Evolutionary conservation across 108 stramenopile genomes (phyloP).

Genomic region (Pelagomonas calceolata): DNA sequence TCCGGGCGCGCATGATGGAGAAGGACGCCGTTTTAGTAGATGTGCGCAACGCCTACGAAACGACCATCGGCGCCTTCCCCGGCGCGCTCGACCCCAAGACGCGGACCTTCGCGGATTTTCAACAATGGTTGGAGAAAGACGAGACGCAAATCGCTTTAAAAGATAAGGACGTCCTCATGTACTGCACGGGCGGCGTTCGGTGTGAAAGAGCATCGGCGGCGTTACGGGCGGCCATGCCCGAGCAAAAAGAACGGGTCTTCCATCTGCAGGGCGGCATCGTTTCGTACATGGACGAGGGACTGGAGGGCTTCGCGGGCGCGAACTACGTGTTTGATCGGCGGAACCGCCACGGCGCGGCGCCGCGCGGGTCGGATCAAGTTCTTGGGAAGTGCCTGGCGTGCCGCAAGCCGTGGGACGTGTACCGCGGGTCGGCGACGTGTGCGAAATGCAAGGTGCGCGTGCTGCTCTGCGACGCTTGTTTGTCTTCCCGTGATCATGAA

Average conservation of each 20-base stretch:
- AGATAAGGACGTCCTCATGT: slow-evolving; percentile 51
- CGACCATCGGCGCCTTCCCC: neutral
- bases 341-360: slow-evolving; percentile 17
- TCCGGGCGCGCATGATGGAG: neutral
- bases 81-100: neutral
- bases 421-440: slow-evolving; percentile 57
- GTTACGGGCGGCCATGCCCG: slow-evolving; percentile 43
- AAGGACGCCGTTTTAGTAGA: neutral
- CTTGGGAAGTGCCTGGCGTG: slow-evolving; percentile 65
- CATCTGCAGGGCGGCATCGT: slow-evolving; percentile 74
- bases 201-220: slow-evolving; percentile 80
- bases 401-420: slow-evolving; percentile 46
- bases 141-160: neutral
- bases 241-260: neutral
- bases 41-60: neutral
- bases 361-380: slow-evolving; percentile 21
- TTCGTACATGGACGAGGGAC: slow-evolving; percentile 59
- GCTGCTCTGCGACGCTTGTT: neutral
- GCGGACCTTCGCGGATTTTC: neutral
- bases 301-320: slow-evolving; percentile 58
- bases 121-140: neutral
- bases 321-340: slow-evolving; percentile 74
- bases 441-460: slow-evolving; percentile 44
- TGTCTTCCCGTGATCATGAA: no score
- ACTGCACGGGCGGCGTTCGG: slow-evolving; percentile 87